Base-by-base conservation (phyloP, 352 stramenopile genomes). In the Saprolegnia parasitica region DNA sequence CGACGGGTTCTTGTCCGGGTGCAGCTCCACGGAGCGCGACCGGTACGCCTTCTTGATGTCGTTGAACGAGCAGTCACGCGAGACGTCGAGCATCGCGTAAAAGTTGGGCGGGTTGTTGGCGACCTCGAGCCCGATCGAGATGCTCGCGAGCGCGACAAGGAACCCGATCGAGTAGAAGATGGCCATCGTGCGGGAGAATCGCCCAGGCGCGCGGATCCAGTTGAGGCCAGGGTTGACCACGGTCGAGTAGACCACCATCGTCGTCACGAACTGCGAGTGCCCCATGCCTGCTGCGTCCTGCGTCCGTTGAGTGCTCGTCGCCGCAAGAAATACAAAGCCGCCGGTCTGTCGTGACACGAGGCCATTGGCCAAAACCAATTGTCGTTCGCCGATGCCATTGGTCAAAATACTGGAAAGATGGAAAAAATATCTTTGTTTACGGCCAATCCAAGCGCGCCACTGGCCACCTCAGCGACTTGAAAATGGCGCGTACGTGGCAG, bases 11-110 rank as follows among this genome's bases (percentile, higher is more conserved):
- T 98, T 98, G 79, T 99, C 96, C 2, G 96, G 96, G 70, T 99
- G 96, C 24, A 99, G 83, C 77, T 98, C 90, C 18, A 99, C 79
- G 9, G 88, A 97, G 29, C 96, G 84, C 67, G 85, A 80, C 74
- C 97, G 96, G 84, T 98, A 99, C n/a, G 95, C 91, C 35, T 90
- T 88, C 77, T 99, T 99, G 74, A 99, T 98, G 71, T 99, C 96
- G 5, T 93, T 68, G 47, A 91, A 91, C 50, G 81, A 94, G 5
- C 92, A 89, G 61, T 96, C 87, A 64, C 96, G 89, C 23, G 78
- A 83, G 49, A 98, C 84, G 45, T 86, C 89, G 8, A 99, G 77
- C 46, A 98, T 77, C 61, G 88, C 76, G 76, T 99, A 99, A 74
- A 98, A 96, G 74, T 99, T 99, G 60, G 80, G 82, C 23, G 63